Percentiles rank a stretch among this genome's conserved stretches.
Evolutionary conservation across 2,329 filamentous ascomycete species (phyloP).

Genomic region (Claviceps fusiformis): DNA sequence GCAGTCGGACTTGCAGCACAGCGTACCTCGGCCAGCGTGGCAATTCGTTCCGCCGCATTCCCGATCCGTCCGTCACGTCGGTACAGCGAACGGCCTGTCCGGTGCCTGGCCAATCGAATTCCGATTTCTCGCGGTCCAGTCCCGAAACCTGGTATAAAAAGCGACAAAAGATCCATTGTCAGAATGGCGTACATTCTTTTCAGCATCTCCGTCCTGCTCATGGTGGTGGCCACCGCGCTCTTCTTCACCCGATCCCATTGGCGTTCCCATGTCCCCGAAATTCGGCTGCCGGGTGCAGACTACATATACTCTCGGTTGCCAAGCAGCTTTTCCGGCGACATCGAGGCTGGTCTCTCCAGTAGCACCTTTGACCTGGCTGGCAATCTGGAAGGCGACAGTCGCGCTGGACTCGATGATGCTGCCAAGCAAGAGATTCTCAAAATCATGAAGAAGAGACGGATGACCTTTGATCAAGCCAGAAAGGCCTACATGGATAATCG

Average conservation of each 20-base stretch:
- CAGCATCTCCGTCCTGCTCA: constrained; percentile 55
- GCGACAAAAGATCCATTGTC: neutral
- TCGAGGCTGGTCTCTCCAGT: constrained; percentile 76
- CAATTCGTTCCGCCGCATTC: neutral
- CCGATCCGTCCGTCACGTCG: constrained; percentile 1
- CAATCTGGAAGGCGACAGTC: constrained; percentile 71
- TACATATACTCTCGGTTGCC: constrained; percentile 70
- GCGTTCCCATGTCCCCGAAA: constrained; percentile 54
- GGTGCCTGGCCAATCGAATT: neutral
- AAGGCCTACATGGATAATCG: constrained; percentile 72
- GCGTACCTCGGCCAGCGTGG: neutral
- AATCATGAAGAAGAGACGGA: constrained; percentile 77
- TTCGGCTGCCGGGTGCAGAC: constrained; percentile 36
- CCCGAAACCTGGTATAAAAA: neutral
- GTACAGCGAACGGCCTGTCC: neutral
- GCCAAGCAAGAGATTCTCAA: constrained; percentile 71
- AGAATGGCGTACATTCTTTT: constrained; percentile 74
- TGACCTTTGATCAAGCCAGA: constrained; percentile 85
- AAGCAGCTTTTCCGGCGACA: constrained; percentile 64
- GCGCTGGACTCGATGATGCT: constrained; percentile 66
- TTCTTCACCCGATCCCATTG: constrained; percentile 72
- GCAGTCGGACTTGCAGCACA: neutral
- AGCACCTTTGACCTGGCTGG: constrained; percentile 67
- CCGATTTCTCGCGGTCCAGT: neutral
- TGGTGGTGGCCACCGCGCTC: constrained; percentile 59